Conservation (phyloP, 1,284 basidiomycete genomes). For the Rhodotorula sp. region DNA sequence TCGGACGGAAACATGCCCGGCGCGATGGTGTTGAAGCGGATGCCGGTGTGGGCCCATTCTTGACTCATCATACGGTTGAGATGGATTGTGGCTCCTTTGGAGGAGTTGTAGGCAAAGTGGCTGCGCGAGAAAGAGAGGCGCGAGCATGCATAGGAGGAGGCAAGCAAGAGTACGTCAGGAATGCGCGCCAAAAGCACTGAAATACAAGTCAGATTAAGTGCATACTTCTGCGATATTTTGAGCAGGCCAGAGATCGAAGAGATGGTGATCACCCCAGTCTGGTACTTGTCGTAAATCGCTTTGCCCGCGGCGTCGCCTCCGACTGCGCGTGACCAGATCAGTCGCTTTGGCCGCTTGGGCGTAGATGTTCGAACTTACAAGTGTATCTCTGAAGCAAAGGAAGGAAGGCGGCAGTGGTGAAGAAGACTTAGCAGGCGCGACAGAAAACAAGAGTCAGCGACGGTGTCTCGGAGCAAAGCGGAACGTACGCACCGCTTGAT, state of each 20-base stretch:
- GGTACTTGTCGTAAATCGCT: slow-evolving; percentile 58
- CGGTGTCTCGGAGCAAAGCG: neutral
- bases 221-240: slow-evolving; percentile 62
- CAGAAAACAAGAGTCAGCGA: too few species aligned
- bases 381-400: slow-evolving; percentile 63
- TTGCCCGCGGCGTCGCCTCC: slow-evolving; percentile 13
- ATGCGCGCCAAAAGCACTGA: slow-evolving; percentile 43
- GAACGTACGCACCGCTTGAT: slow-evolving; percentile 17
- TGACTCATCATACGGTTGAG: slow-evolving; percentile 71
- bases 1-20: slow-evolving; percentile 57
- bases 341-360: too few species aligned
- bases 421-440: slow-evolving; percentile 55
- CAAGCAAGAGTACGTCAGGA: neutral
- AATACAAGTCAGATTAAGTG: neutral
- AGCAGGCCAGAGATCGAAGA: slow-evolving; percentile 69
- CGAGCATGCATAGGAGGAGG: neutral
- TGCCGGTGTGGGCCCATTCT: slow-evolving; percentile 64
- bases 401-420: slow-evolving; percentile 70
- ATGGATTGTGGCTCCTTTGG: slow-evolving; percentile 72
- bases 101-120: slow-evolving; percentile 50
- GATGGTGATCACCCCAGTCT: slow-evolving; percentile 64
- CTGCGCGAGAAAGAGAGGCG: neutral
- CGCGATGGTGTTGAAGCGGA: slow-evolving; percentile 67
- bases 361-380: neutral
- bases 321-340: neutral